phyloP scores from a whole-genome alignment of 306 rosid species.

The Ormosia emarginata region DNA sequence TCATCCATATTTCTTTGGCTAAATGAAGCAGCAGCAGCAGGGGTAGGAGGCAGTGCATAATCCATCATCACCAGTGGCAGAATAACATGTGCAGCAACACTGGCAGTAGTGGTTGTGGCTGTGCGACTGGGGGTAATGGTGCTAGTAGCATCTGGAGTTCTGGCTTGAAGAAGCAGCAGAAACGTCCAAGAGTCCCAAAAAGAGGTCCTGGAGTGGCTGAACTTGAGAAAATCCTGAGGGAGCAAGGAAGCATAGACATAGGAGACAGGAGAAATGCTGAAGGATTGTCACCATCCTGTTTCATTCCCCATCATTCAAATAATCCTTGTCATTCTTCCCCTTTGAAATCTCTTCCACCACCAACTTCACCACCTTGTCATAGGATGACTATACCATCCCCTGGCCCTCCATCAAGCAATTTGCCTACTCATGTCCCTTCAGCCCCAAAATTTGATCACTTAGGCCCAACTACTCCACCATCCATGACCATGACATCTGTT shows the following conservation, averaged over 20 bases:
- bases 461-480: not conserved
- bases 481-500: not conserved
- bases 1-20: not conserved
- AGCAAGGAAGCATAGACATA: conserved; percentile 32
- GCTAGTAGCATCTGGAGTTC: conserved; percentile 13
- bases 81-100: conserved; percentile 43
- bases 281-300: conserved; percentile 24
- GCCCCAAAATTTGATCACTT: conserved; percentile 29
- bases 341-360: conserved; percentile 7
- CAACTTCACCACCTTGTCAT: not conserved
- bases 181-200: conserved; percentile 50
- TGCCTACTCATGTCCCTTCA: not conserved
- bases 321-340: conserved; percentile 11
- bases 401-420: not conserved
- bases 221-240: conserved; percentile 66
- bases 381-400: not conserved
- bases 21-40: not conserved
- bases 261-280: conserved; percentile 6
- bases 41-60: not conserved
- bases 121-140: not conserved
- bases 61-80: not conserved
- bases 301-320: not conserved
- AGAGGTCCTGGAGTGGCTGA: conserved; percentile 86
- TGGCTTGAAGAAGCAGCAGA: conserved; percentile 23
- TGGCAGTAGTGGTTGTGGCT: conserved; percentile 11